Evolutionary conservation across 345 rosid genomes (phyloP), one percentile per base, ranked within the genome.

Genomic region (Hypericum perforatum): DNA sequence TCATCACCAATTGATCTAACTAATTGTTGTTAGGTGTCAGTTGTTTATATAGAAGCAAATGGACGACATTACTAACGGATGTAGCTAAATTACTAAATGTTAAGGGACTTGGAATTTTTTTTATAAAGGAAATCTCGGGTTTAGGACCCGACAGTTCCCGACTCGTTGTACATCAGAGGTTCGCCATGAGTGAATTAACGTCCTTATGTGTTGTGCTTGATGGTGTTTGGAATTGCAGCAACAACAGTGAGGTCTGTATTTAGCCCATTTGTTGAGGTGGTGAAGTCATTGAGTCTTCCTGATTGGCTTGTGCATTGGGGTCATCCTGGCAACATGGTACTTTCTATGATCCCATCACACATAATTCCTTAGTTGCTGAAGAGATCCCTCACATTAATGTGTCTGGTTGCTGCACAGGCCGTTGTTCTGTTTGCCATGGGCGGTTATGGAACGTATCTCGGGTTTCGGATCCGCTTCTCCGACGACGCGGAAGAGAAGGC

Each of bases 361-460:
- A n/a, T 62, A 45, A 3, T 16, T 45, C 44, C 39, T 13, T 36
- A 54, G 58, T 29, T 39, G 37, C 37, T 40, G 7, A 5, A 49
- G 7, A 11, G 37, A 43, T 5, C 41, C 6, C n/a, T 6, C 13
- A 11, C 5, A 9, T 1, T 22, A 22, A 32, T 6, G 8, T 13
- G 7, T 7, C 22, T 40, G 11, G n/a, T 39, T 62, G 3, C 15
- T 41, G 53, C 22, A 13, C 41, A 92, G 95, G 98, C 94, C 5
- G 95, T 92, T 0, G 96, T 92, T 60, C 96, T 92, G 54, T 83
- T 92, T 59, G 96, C 96, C 16, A 92, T 88, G 96, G 98, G 96
- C 12, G 96, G 98, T 9, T 85, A 85, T 41, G 95, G 98, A 55
- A 87, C 96, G 13, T 92, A 83, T 63, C 74, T 92, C 42, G 98